Percentiles rank a stretch among this genome's conserved stretches.
phyloP scores from a whole-genome alignment of 2,329 filamentous ascomycete genomes.

The Monosporascus sp. region DNA sequence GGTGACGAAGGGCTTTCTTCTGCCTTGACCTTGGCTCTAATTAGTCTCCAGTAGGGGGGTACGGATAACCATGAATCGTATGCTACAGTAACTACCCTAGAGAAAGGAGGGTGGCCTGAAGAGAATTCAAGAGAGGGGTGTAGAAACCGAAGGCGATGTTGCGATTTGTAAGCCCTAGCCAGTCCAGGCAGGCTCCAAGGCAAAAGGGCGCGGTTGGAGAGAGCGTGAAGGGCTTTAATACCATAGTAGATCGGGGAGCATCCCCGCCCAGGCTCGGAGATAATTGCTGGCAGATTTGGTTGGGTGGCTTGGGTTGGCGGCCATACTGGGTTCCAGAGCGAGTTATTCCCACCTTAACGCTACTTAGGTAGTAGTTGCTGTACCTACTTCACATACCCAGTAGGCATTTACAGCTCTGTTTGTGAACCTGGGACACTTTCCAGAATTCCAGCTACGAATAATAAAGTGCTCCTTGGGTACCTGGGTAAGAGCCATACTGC shows the following conservation, averaged over 20 bases:
- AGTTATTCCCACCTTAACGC: too few species aligned
- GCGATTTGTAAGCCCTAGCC: constrained; percentile 26
- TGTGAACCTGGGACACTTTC: too few species aligned
- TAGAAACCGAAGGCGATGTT: constrained; percentile 21
- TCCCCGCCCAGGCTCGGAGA: not conserved
- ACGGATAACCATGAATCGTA: not conserved
- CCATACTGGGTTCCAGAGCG: not conserved
- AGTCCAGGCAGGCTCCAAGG: not conserved
- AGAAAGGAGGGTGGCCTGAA: constrained; percentile 2
- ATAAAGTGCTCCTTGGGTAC: too few species aligned
- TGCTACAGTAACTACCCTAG: not conserved
- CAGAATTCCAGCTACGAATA: too few species aligned
- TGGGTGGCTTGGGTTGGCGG: constrained; percentile 5
- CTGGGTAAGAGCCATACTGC: too few species aligned
- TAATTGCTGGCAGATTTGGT: constrained; percentile 1
- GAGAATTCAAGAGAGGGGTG: constrained; percentile 27
- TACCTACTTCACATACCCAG: not conserved
- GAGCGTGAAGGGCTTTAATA: too few species aligned
- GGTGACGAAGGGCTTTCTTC: too few species aligned
- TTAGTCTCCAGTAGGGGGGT: too few species aligned
- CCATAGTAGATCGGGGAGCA: not conserved
- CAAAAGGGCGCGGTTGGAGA: too few species aligned
- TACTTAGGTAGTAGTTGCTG: too few species aligned
- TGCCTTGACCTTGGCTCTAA: too few species aligned
- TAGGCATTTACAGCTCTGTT: too few species aligned